Conservation (phyloP, 306 rosid species). For the Pyrus bretschneideri region DNA sequence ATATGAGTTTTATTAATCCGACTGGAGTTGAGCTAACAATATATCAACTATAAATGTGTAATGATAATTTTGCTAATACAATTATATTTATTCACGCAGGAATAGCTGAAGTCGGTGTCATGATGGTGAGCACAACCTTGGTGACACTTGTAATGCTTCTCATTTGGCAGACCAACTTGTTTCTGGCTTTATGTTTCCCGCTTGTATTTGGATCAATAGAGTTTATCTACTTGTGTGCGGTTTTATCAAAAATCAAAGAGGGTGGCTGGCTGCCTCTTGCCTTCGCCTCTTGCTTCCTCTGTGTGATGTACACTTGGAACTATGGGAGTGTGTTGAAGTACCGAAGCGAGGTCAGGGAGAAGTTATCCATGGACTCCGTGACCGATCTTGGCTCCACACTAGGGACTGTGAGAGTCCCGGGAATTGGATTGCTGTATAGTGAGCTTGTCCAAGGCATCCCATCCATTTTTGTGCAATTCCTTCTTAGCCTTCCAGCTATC, state of each 20-base stretch:
- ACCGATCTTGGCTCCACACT: conserved; percentile 81
- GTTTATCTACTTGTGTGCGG: conserved; percentile 72
- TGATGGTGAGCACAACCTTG: conserved; percentile 86
- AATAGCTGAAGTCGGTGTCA: conserved; percentile 98
- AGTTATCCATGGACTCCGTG: conserved; percentile 74
- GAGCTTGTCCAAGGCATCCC: conserved; percentile 98
- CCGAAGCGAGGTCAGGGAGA: conserved; percentile 72
- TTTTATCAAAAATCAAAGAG: conserved; percentile 57
- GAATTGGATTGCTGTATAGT: conserved; percentile 84
- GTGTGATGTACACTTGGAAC: conserved; percentile 97
- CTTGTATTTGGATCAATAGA: conserved; percentile 79
- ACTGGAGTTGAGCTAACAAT: not conserved
- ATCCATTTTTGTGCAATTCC: conserved; percentile 79
- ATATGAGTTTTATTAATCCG: not conserved
- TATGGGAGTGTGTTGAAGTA: conserved; percentile 94
- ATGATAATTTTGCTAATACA: conserved; percentile 15
- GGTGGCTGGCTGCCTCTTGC: conserved; percentile 98
- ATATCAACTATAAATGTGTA: not conserved
- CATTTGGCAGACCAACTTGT: conserved; percentile 90
- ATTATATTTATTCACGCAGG: conserved; percentile 43
- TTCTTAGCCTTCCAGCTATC: conserved; percentile 84
- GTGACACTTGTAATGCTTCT: conserved; percentile 91
- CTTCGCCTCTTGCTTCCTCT: conserved; percentile 71
- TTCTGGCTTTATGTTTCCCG: conserved; percentile 61
- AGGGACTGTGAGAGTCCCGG: conserved; percentile 89